Percentiles rank a stretch among this genome's conserved stretches.
Evolutionary conservation across 78 protist species (phyloP).

Genomic region (Dictyostelium firmibasis): DNA sequence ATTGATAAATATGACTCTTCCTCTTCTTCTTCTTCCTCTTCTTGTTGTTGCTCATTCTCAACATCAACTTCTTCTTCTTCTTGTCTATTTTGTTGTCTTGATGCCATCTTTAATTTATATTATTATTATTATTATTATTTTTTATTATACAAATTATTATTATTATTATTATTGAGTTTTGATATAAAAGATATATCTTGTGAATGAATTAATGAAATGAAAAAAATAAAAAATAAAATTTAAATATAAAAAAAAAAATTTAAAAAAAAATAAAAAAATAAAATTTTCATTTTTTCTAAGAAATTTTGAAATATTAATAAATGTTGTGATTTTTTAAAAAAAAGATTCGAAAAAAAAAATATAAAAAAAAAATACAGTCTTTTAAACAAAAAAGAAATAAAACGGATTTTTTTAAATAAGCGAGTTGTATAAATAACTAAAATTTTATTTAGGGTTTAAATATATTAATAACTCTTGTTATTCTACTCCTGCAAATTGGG

Average conservation of each 20-base stretch:
- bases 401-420: neutral
- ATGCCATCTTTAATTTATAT: constrained; percentile 20
- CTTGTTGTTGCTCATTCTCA: constrained; percentile 40
- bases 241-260: no score
- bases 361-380: no score
- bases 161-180: neutral
- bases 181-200: no score
- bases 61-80: constrained; percentile 63
- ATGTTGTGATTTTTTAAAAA: no score
- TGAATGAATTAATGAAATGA: no score
- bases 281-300: neutral
- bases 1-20: constrained; percentile 55
- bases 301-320: neutral
- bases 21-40: constrained; percentile 54
- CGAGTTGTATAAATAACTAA: neutral
- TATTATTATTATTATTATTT: neutral
- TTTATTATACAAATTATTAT: neutral
- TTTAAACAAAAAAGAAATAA: neutral
- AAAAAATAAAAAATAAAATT: neutral
- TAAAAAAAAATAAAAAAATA: no score
- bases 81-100: constrained; percentile 56
- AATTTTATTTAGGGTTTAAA: constrained; percentile 29
- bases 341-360: no score
- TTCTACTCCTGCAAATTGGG: constrained; percentile 66
- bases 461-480: constrained; percentile 62